Evolutionary conservation across 164 flowering plant genomes (phyloP), one percentile per base, ranked within the genome.

Genomic region (Liquidambar formosana): DNA sequence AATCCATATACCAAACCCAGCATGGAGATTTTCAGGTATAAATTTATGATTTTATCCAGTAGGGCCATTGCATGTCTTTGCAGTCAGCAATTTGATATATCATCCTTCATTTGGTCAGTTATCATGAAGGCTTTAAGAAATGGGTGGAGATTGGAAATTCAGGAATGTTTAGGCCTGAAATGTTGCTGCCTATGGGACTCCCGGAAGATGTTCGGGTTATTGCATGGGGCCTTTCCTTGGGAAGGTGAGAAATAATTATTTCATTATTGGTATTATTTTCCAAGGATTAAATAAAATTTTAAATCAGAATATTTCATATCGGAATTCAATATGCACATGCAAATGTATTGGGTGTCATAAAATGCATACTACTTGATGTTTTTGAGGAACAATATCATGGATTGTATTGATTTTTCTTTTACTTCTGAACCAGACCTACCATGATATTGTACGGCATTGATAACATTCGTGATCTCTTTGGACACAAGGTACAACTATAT

Each of bases 141-240:
- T 93, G 98, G 99, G 96, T 96, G 25, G 98, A 96, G 77, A 80
- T 96, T 33, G 99, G 98, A 45, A 96, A 96, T 72, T 93, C 98
- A 61, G 99, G 99, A 61, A 87, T 96, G 93, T 96, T 96, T 72
- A 86, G 98, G 78, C 99, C 99, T 53, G 99, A 96, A 82, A 96
- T 96, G 99, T 73, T 93, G 70, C 97, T 67, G 65, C 98, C 99
- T 3, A 93, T 96, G 99, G 96, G 99, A 44, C 83, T 96, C 8
- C 97, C 98, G 0, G 99, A 96, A 77, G 99, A 93, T 85, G 98
- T 87, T 48, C 80, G 81, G 45, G 96, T 87, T 10, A 92, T 96
- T 64, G 99, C 99, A 15, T 96, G 99, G 99, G 99, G 99, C 13
- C 96, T 96, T 70, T 96, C 99, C 43, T 92, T 96, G 57, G 98